A percentile compares a stretch with the other conserved stretches of the same genome.
Conservation (phyloP, 1,139 yeast genomes). For the Hemisphaericaspora subhashii region DNA sequence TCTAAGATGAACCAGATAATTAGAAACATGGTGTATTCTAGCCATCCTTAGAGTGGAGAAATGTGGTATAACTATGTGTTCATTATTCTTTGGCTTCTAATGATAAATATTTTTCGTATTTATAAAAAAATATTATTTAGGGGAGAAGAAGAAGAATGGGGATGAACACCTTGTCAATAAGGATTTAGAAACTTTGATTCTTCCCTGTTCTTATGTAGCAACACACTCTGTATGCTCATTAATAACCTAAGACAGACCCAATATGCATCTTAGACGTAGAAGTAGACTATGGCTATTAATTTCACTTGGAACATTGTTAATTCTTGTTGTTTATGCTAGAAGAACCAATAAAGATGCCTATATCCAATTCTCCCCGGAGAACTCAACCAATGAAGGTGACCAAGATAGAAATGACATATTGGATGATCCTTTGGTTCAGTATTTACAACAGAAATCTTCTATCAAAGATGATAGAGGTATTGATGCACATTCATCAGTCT, state of each 20-base stretch:
- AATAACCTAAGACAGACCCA: neutral
- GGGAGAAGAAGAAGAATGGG: too few species aligned
- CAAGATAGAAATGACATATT: neutral
- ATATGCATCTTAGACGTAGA: neutral
- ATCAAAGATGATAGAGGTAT: constrained; percentile 10
- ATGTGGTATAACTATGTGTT: too few species aligned
- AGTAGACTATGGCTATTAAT: neutral
- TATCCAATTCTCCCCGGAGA: neutral
- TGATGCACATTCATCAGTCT: constrained; percentile 12
- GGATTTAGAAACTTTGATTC: too few species aligned
- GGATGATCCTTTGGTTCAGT: neutral
- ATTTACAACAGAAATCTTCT: neutral
- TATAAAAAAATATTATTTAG: too few species aligned
- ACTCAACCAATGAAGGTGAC: neutral
- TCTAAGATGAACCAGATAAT: too few species aligned
- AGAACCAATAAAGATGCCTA: neutral
- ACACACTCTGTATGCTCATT: too few species aligned
- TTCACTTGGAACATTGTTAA: neutral
- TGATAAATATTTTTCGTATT: too few species aligned
- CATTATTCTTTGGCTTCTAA: too few species aligned
- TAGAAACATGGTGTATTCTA: too few species aligned
- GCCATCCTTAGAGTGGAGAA: too few species aligned
- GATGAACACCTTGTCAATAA: constrained; percentile 19
- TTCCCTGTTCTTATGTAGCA: too few species aligned
- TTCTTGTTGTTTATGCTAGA: neutral